Base-by-base conservation (phyloP, 352 stramenopile genomes). In the Phytophthora palmivora region DNA sequence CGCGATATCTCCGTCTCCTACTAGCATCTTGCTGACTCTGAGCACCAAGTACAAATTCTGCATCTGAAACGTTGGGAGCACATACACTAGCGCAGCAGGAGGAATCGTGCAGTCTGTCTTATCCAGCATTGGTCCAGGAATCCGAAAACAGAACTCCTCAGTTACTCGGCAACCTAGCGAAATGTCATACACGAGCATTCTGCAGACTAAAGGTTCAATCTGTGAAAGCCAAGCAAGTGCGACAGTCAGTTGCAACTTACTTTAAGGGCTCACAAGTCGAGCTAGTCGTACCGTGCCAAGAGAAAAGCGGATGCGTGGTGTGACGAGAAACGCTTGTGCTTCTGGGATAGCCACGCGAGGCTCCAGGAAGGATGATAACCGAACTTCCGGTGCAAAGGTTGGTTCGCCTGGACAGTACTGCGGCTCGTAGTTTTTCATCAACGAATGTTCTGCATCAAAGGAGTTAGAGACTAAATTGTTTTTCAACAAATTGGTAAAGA, bases 351-450 rank as follows among this genome's bases (percentile, higher is more conserved):
- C 78, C 4, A 87, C 61, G 0, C 77, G 76, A 4, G 75, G 58
- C 39, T 87, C 63, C 6, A 91, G 47, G 49, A 80, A 79, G 4
- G 43, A 53, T 1, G 78, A 82, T 6, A 70, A 56, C 0, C 54
- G 16, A 6, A 87, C 33, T n/a, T 80, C 66, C 0, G 67, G 77
- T 1, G 76, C 69, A 60, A 90, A 89, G 1, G 84, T 91, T 2
- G 66, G 57, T 7, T 83, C 72, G 0, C 66, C 58, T 0, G 57
- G 46, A 3, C 32, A 53, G 28, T 82, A 88, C 1, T 80, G 78
- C 6, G 81, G 74, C 38, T 92, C 81, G 36, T 92, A 92, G 53
- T 76, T 85, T 57, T 84, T 88, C 42, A 91, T 50, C 30, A 91
- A 45, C 14, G 70, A 78, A 2, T 72, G 49, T 4, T 84, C 69